Evolutionary conservation across 352 stramenopile genomes (phyloP), one percentile per base, ranked within the genome.

Genomic region (Pythium aristosporum): DNA sequence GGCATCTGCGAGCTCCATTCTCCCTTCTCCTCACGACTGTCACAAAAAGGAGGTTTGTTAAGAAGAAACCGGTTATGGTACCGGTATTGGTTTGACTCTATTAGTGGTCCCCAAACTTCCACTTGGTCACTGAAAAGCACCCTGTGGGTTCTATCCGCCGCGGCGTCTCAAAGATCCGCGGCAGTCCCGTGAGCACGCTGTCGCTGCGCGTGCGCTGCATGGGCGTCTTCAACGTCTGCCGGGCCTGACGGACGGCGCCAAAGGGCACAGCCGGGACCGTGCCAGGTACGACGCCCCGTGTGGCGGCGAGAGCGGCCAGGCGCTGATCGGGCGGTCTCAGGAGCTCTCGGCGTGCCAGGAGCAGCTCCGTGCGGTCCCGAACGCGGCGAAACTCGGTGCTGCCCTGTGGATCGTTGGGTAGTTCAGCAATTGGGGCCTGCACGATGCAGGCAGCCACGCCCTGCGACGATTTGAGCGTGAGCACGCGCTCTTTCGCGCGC

Each of bases 381-480:
- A 88, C 76, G 23, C 73, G 76, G 0, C 79, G 73, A 43, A 85
- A 88, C 57, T 86, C 76, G 34, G 73, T 72, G 11, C 44, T 23
- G 15, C 76, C 71, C 20, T 68, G 57, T 41, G 77, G 75, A 55
- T 86, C 73, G 16, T 65, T 57, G 1, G 65, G 54, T 11, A 79
- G 51, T 32, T 76, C 67, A 0, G 68, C 63, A 0, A 52, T 3
- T 0, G 69, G 67, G n/a, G 75, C 52, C 61, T 88, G 79, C 37
- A 65, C 71, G 47, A 90, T 80, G 61, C 81, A 90, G 16, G 61
- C 65, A 3, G 77, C 74, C 21, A 90, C 77, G 10, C 79, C 76
- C 28, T 71, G 63, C 36, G 79, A 88, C 34, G 81, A 90, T 53
- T 77, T 90, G 21, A 90, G 75, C 41, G 69, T 76, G 20, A 87